Percentiles rank a stretch among this genome's conserved stretches.
Conservation (phyloP, 352 stramenopile genomes). For the Phytophthora tubulina region DNA sequence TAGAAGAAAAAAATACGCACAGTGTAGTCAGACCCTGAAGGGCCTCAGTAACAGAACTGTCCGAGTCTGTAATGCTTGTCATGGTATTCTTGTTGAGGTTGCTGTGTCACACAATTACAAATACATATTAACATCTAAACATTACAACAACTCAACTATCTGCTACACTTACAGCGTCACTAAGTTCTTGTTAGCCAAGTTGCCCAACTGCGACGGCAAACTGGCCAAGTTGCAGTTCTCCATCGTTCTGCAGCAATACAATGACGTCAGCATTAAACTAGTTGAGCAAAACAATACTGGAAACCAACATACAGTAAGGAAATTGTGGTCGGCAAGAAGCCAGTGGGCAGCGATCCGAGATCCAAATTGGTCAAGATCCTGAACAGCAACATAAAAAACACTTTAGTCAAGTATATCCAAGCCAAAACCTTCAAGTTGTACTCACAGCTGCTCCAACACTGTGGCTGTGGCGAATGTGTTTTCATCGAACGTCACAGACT, state of each 20-base stretch:
- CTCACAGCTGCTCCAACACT: constrained; percentile 59
- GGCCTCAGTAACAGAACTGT: constrained; percentile 45
- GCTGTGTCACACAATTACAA: constrained; percentile 25
- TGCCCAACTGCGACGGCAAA: constrained; percentile 56
- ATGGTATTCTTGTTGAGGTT: constrained; percentile 73
- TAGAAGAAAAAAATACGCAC: constrained; percentile 31
- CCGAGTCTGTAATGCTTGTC: constrained; percentile 43
- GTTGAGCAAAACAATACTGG: constrained; percentile 2
- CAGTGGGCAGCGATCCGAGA: constrained; percentile 51
- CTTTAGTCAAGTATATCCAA: background rate
- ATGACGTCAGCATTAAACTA: constrained; percentile 14
- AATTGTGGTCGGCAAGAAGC: constrained; percentile 65
- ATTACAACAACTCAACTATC: background rate
- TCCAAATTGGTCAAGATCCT: constrained; percentile 74
- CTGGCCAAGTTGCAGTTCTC: constrained; percentile 75
- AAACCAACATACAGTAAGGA: constrained; percentile 44
- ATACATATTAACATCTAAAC: background rate
- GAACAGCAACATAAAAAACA: background rate
- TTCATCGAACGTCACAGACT: constrained; percentile 58
- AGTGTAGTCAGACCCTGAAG: constrained; percentile 59
- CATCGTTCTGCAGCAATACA: constrained; percentile 47
- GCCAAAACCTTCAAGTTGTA: constrained; percentile 6
- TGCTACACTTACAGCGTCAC: constrained; percentile 54
- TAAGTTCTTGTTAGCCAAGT: constrained; percentile 59
- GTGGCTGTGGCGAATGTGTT: constrained; percentile 55